Percentiles rank a stretch among this genome's conserved stretches.
Evolutionary conservation across 805 yeast species (phyloP).

Genomic region (Saturnispora zaruensis): DNA sequence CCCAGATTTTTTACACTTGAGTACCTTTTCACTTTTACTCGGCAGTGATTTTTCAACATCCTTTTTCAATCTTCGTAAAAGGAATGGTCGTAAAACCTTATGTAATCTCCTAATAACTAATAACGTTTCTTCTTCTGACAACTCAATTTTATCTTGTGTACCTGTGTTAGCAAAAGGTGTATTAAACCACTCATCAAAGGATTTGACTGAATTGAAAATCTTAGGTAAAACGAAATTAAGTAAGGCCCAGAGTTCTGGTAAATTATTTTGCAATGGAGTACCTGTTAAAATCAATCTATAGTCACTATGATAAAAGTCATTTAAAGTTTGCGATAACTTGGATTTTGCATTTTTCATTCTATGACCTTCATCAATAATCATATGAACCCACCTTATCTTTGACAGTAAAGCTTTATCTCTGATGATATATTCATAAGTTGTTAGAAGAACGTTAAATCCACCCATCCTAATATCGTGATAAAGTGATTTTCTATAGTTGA

Average conservation of each 20-base stretch:
- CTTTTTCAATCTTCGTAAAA: slow-evolving; percentile 73
- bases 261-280: slow-evolving; percentile 78
- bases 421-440: slow-evolving; percentile 77
- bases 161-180: slow-evolving; percentile 86
- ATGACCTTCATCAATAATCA: slow-evolving; percentile 90
- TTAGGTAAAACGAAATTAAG: slow-evolving; percentile 76
- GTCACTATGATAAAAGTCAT: slow-evolving; percentile 63
- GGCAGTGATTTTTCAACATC: slow-evolving; percentile 85
- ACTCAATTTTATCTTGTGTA: slow-evolving; percentile 67
- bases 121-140: slow-evolving; percentile 79
- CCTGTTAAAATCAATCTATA: slow-evolving; percentile 78
- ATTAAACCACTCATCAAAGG: slow-evolving; percentile 85
- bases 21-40: slow-evolving; percentile 72
- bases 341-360: slow-evolving; percentile 77
- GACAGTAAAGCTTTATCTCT: slow-evolving; percentile 64
- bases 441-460: slow-evolving; percentile 65
- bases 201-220: slow-evolving; percentile 75
- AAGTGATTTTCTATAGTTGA: slow-evolving; percentile 57
- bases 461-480: slow-evolving; percentile 59
- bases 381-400: slow-evolving; percentile 70
- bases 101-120: slow-evolving; percentile 79
- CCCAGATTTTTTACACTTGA: slow-evolving; percentile 70
- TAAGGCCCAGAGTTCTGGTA: slow-evolving; percentile 82
- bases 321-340: slow-evolving; percentile 62
- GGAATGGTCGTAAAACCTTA: slow-evolving; percentile 77